A percentile compares a stretch with the other conserved stretches of the same genome.
Evolutionary conservation across 2,329 filamentous ascomycete genomes (phyloP).

Genomic region (Ilyonectria robusta): DNA sequence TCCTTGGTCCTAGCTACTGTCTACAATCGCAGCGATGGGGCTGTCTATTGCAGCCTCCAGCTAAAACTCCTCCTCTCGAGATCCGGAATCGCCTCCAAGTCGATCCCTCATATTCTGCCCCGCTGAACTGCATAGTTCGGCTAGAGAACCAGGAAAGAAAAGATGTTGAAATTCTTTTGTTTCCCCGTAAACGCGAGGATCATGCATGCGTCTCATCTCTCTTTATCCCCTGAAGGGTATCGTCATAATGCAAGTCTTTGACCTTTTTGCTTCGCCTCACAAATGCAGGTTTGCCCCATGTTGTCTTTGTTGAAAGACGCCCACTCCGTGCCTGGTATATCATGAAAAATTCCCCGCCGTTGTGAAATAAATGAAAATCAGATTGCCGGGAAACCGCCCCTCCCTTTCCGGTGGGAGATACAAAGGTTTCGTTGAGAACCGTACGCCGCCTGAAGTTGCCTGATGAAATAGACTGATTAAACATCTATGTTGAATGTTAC

Average conservation of each 20-base stretch:
- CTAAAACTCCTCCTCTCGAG: constrained; percentile 25
- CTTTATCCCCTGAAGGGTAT: constrained; percentile 55
- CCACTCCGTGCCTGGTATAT: constrained; percentile 55
- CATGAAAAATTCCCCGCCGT: constrained; percentile 48
- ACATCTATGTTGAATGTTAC: constrained; percentile 53
- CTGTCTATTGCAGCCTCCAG: constrained; percentile 36
- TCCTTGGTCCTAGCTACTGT: constrained; percentile 47
- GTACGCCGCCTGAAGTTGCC: constrained; percentile 58
- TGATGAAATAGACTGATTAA: constrained; percentile 56
- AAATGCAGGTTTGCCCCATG: constrained; percentile 56
- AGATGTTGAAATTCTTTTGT: constrained; percentile 65
- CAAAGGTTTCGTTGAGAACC: constrained; percentile 64
- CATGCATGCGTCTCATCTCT: constrained; percentile 50
- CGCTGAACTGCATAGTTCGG: constrained; percentile 56
- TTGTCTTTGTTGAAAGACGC: constrained; percentile 66
- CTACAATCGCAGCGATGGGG: constrained; percentile 41
- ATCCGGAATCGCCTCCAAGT: constrained; percentile 37
- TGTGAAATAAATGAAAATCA: constrained; percentile 48
- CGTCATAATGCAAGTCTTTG: constrained; percentile 58
- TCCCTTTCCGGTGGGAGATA: constrained; percentile 53
- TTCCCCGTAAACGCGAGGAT: constrained; percentile 59
- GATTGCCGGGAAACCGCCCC: constrained; percentile 54
- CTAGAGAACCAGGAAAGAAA: constrained; percentile 61
- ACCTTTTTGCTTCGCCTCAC: constrained; percentile 52
- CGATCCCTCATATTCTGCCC: constrained; percentile 42